These are phyloP conservation scores for Aspergillus leporis DNA, from an alignment of 495 filamentous ascomycete genomes.

Conservation along the genomic window DNA sequence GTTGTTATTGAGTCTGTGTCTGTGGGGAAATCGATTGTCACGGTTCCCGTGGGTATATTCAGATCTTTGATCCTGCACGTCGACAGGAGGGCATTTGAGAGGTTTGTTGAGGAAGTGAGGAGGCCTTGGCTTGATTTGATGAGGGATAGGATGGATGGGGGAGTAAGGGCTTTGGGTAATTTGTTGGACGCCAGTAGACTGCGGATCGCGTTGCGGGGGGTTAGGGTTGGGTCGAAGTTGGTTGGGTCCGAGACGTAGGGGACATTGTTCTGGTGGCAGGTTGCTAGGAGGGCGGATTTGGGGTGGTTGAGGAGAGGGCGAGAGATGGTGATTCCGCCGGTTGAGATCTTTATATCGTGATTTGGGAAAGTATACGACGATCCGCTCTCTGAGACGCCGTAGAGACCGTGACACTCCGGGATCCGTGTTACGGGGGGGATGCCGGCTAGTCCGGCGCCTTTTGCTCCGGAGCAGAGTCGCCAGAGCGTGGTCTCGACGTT, in stretches of 20 bases:
- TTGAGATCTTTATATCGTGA: slow-evolving; percentile 44
- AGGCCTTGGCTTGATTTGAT: slow-evolving; percentile 37
- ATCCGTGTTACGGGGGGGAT: slow-evolving; percentile 66
- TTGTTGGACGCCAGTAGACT: slow-evolving; percentile 55
- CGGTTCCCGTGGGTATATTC: slow-evolving; percentile 37
- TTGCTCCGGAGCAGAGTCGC: slow-evolving; percentile 63
- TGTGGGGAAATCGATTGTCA: slow-evolving; percentile 38
- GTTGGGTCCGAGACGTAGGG: slow-evolving; percentile 83
- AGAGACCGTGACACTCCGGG: slow-evolving; percentile 78
- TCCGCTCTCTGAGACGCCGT: slow-evolving; percentile 71
- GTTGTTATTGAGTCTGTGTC: neutral
- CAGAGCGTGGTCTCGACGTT: slow-evolving; percentile 84
- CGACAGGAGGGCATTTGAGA: slow-evolving; percentile 39
- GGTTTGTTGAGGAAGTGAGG: slow-evolving; percentile 25
- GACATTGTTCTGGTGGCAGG: slow-evolving; percentile 64
- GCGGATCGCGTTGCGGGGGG: slow-evolving; percentile 78
- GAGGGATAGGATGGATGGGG: slow-evolving; percentile 61
- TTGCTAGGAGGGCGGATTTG: slow-evolving; percentile 71
- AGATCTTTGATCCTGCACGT: slow-evolving; percentile 40
- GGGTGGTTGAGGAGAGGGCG: slow-evolving; percentile 74
- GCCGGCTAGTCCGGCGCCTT: slow-evolving; percentile 65
- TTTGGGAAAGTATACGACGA: slow-evolving; percentile 20
- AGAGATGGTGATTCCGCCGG: slow-evolving; percentile 68
- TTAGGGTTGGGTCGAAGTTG: slow-evolving; percentile 78
- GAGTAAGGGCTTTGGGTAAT: slow-evolving; percentile 70